These are phyloP conservation scores for Didymella glomerata DNA, from an alignment of 2,329 filamentous ascomycete species.

Conservation along the genomic window DNA sequence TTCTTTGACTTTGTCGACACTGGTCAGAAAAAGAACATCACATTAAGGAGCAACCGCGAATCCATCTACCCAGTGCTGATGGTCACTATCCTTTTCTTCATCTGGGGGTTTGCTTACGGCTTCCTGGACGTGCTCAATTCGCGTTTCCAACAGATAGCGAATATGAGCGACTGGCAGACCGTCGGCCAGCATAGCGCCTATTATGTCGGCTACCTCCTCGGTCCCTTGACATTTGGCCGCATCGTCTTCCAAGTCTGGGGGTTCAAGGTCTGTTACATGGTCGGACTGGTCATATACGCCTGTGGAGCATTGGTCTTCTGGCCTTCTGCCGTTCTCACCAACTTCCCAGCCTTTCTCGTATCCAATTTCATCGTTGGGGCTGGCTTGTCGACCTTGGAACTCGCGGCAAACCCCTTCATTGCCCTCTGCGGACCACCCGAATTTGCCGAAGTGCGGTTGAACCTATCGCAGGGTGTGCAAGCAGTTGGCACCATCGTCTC, in stretches of 20 bases:
- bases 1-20: conserved; percentile 84
- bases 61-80: conserved; percentile 76
- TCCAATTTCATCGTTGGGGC: conserved; percentile 70
- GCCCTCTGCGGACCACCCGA: conserved; percentile 67
- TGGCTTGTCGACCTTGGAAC: conserved; percentile 67
- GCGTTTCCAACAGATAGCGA: conserved; percentile 69
- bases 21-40: conserved; percentile 71
- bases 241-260: conserved; percentile 66
- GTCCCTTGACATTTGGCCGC: conserved; percentile 72
- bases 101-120: conserved; percentile 93
- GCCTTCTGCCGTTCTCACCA: conserved; percentile 70
- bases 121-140: conserved; percentile 82
- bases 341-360: conserved; percentile 66
- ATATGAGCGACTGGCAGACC: conserved; percentile 68
- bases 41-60: conserved; percentile 68
- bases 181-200: conserved; percentile 75
- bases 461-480: conserved; percentile 68
- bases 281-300: conserved; percentile 69
- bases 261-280: conserved; percentile 69
- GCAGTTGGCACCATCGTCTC: conserved; percentile 68
- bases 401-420: conserved; percentile 69
- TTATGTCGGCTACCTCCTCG: conserved; percentile 75
- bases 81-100: conserved; percentile 82
- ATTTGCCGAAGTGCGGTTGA: conserved; percentile 67
- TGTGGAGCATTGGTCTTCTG: conserved; percentile 69